Conservation (phyloP, 257 asterid species). For the Fraxinus quadrangulata region DNA sequence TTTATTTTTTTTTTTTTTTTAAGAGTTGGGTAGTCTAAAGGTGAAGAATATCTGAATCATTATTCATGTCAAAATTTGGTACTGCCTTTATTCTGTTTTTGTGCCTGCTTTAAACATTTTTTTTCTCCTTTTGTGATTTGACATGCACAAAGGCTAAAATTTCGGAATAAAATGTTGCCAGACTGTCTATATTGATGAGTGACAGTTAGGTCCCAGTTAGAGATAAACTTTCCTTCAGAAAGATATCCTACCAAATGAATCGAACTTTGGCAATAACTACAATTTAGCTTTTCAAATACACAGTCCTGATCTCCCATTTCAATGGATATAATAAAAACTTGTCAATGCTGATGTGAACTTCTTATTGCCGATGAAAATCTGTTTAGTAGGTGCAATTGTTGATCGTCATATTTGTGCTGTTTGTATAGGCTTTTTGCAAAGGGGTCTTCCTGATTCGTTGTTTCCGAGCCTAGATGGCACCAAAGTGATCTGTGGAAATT, state of each 20-base stretch:
- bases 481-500: too few species aligned
- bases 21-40: neutral
- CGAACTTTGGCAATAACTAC: neutral
- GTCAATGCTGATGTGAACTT: too few species aligned
- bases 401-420: neutral
- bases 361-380: neutral
- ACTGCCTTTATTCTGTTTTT: slow-evolving; percentile 11
- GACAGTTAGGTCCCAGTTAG: slow-evolving; percentile 30
- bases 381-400: neutral
- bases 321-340: too few species aligned
- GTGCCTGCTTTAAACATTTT: slow-evolving; percentile 24
- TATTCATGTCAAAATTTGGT: neutral
- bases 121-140: slow-evolving; percentile 35
- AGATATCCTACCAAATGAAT: neutral
- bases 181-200: slow-evolving; percentile 22
- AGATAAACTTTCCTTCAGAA: neutral
- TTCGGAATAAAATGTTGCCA: slow-evolving; percentile 25
- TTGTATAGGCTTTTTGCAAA: neutral
- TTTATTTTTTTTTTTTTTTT: neutral
- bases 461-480: neutral
- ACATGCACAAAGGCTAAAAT: slow-evolving; percentile 33
- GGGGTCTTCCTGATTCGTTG: neutral
- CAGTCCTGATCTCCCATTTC: too few species aligned
- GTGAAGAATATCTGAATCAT: slow-evolving; percentile 10
- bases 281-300: neutral